Conservation (phyloP, 441 rosid species). For the Syzygium malaccense region DNA sequence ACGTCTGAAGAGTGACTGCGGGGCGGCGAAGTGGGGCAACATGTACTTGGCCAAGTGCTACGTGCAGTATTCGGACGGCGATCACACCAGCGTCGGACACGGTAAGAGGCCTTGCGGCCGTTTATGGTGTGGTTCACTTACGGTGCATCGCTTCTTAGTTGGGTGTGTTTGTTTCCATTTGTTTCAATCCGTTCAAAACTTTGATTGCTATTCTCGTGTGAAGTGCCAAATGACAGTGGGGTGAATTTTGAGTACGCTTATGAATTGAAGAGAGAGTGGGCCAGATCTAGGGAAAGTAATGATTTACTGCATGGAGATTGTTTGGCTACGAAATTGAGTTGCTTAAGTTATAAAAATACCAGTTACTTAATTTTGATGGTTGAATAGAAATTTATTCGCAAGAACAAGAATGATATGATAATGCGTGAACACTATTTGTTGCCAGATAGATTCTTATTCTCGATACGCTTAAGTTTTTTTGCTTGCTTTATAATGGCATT, state of each 20-base stretch:
- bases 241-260: background rate
- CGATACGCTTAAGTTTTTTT: background rate
- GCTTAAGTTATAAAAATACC: background rate
- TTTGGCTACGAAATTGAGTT: background rate
- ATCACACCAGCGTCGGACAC: background rate
- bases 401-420: background rate
- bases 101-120: background rate
- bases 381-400: background rate
- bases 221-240: background rate
- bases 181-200: background rate
- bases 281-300: background rate
- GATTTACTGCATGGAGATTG: background rate
- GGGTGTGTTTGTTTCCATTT: background rate
- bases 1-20: conserved; percentile 7
- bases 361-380: background rate
- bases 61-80: background rate
- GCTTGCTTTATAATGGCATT: background rate
- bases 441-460: background rate
- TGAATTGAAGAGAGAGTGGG: background rate
- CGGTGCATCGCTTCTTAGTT: background rate
- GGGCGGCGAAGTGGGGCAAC: conserved; percentile 8
- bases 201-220: background rate
- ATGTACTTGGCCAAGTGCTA: conserved; percentile 11
- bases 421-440: background rate
- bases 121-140: background rate